Percentiles rank a stretch among this genome's conserved stretches.
Conservation (phyloP, 768 basidiomycete genomes). For the Termitomyces sp. region DNA sequence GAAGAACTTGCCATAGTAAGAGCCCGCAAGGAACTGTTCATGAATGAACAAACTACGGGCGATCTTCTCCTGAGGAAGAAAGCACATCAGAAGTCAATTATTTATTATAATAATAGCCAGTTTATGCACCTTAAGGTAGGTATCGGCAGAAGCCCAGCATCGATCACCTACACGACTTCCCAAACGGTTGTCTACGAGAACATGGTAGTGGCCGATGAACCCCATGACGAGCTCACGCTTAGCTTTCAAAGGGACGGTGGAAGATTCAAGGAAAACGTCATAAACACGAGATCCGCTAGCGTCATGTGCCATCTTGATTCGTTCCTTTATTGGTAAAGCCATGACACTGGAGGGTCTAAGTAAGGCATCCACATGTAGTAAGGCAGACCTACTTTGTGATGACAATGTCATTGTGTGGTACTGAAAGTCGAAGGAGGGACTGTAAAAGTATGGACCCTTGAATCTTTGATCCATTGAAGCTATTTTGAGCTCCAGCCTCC, state of each 20-base stretch:
- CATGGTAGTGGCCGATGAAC: slow-evolving; percentile 76
- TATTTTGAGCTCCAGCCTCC: slow-evolving; percentile 14
- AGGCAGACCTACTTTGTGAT: slow-evolving; percentile 54
- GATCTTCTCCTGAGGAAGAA: slow-evolving; percentile 74
- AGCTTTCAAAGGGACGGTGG: slow-evolving; percentile 56
- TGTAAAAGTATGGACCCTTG: slow-evolving; percentile 88
- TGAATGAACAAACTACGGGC: slow-evolving; percentile 73
- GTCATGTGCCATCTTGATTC: slow-evolving; percentile 47
- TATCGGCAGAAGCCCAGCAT: slow-evolving; percentile 91
- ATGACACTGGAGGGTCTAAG: slow-evolving; percentile 41
- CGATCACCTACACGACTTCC: slow-evolving; percentile 89
- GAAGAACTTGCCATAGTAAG: slow-evolving; percentile 88
- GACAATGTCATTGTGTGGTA: slow-evolving; percentile 64
- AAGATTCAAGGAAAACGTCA: slow-evolving; percentile 71
- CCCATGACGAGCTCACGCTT: slow-evolving; percentile 70
- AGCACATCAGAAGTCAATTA: neutral
- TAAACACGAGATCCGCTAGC: slow-evolving; percentile 75
- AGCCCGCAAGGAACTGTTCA: slow-evolving; percentile 67
- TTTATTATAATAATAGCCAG: neutral
- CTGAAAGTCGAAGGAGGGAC: slow-evolving; percentile 66
- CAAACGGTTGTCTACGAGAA: slow-evolving; percentile 83
- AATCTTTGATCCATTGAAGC: slow-evolving; percentile 59
- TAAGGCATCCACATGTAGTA: neutral
- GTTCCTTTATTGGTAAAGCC: slow-evolving; percentile 53
- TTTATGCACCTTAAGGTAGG: slow-evolving; percentile 75